Evolutionary conservation across 306 rosid species (phyloP), one percentile per base, ranked within the genome.

Genomic region (Vigna radiata): DNA sequence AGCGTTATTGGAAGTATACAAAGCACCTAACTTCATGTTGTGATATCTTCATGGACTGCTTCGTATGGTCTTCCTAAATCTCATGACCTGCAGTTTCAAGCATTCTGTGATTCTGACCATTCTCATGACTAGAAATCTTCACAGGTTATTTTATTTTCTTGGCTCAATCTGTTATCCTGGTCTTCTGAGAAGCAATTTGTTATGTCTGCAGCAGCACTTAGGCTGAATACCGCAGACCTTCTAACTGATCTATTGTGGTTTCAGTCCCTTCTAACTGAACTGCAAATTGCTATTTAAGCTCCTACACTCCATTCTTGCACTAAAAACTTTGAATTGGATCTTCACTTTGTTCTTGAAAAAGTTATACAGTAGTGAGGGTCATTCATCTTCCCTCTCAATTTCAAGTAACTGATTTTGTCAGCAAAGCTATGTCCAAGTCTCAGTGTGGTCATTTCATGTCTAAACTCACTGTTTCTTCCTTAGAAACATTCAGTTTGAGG

Each of bases 291-390:
- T 54, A 13, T 54, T 17, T 54, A 23, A 18, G 27, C 14, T 18
- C 60, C 60, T 54, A 8, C 9, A 18, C 60, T 54, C 60, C 60
- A 54, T 54, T 54, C 60, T 2, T 17, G 60, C 60, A 54, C 60
- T 53, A 8, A 53, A 8, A 25, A 17, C 29, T 54, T 54, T 8
- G 6, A 54, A 54, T 54, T 18, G 13, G 60, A 54, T 8, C 14
- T 54, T 54, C 13, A 17, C 10, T 18, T 54, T 19, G 27, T 18
- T 54, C 60, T 18, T 54, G 60, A 54, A 54, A 18, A 54, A 54
- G 60, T 54, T 54, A 54, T 54, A 12, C 25, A 54, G 13, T 27
- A 54, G 14, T 12, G 14, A 54, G 60, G 25, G 27, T 19, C 13
- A 17, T 54, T 54, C 60, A 18, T 7, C 29, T 54, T 54, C 60